phyloP scores from a whole-genome alignment of 1,139 yeast genomes.

The Sugiyamaella castrensis region DNA sequence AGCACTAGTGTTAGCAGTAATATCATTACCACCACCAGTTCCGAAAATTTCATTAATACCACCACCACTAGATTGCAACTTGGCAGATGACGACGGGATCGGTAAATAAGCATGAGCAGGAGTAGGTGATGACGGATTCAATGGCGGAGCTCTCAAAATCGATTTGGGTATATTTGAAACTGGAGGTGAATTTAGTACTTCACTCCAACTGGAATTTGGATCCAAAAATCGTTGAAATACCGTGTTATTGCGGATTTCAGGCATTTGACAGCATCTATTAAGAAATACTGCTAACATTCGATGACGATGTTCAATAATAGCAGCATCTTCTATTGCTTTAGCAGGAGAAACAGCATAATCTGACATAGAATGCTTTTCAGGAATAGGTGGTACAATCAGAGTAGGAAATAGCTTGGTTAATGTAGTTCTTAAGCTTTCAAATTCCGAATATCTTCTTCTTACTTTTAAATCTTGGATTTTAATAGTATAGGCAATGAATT shows the following conservation, averaged over 20 bases:
- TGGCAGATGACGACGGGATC: constrained; percentile 49
- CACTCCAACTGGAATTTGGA: constrained; percentile 77
- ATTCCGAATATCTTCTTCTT: constrained; percentile 85
- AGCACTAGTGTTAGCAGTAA: constrained; percentile 4
- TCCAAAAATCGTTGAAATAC: constrained; percentile 77
- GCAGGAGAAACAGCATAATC: constrained; percentile 53
- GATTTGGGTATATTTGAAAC: constrained; percentile 53
- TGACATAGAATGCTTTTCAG: constrained; percentile 75
- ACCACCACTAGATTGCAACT: constrained; percentile 24
- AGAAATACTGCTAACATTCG: constrained; percentile 74
- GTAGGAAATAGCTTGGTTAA: constrained; percentile 77
- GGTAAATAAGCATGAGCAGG: constrained; percentile 65
- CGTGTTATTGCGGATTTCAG: constrained; percentile 54
- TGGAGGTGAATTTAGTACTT: constrained; percentile 55
- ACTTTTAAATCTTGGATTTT: constrained; percentile 58
- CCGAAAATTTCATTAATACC: not conserved
- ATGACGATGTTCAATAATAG: constrained; percentile 61
- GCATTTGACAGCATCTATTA: constrained; percentile 65
- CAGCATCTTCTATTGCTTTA: constrained; percentile 53
- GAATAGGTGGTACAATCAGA: constrained; percentile 85
- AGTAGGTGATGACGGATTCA: constrained; percentile 50
- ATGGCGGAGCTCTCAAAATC: constrained; percentile 53
- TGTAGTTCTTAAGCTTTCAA: constrained; percentile 73
- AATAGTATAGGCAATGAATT: constrained; percentile 80
- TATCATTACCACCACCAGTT: constrained; percentile 11